Base-by-base conservation (phyloP, 2,329 filamentous ascomycete species). In the Venturia carpophila region DNA sequence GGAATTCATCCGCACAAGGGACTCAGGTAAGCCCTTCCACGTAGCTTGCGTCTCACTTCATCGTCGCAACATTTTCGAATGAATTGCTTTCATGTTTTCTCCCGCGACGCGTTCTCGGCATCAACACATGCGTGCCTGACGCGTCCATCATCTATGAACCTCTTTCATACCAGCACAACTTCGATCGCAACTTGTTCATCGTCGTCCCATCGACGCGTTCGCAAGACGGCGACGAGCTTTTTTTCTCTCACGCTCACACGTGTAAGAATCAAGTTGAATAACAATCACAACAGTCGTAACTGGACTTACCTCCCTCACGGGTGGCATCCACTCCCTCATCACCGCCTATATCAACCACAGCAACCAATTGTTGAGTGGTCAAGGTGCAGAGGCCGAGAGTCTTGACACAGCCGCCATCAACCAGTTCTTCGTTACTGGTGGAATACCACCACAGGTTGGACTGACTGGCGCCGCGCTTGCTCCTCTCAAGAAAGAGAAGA, bases 311-410 rank as follows among this genome's bases (percentile, higher is more conserved):
- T 90, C 88, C 66, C 88, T 97, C 62, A 86, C 92, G 72, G 74
- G 64, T 67, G 84, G 91, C 49, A 87, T 96, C 73, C 87, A 89
- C 72, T 87, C 87, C 66, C 87, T 96, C 71, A 88, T 90, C 69
- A 84, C 86, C 71, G 90, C 92, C 70, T 96, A 96, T 78, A 85
- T 95, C 73, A 88, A 91, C 73, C 91, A 96, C 80, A 92, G 90
- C 70, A 91, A 92, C 75, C 87, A 91, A 9, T 85, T 96, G 60
- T 84, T 96, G 71, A 66, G 71, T 7, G 45, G 71, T 41, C 67
- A 68, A 52, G 68, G 69, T 34, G 39, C 13, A 15, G 71, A 71
- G 41, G 64, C 27, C 10, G 42, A 45, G 64, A 41, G 39, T 43
- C 64, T 69, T 19, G 68, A 70, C 64, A 67, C 68, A 21, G 45